Conservation (phyloP, 2,329 filamentous ascomycete genomes). For the Neofusicoccum laricinum region DNA sequence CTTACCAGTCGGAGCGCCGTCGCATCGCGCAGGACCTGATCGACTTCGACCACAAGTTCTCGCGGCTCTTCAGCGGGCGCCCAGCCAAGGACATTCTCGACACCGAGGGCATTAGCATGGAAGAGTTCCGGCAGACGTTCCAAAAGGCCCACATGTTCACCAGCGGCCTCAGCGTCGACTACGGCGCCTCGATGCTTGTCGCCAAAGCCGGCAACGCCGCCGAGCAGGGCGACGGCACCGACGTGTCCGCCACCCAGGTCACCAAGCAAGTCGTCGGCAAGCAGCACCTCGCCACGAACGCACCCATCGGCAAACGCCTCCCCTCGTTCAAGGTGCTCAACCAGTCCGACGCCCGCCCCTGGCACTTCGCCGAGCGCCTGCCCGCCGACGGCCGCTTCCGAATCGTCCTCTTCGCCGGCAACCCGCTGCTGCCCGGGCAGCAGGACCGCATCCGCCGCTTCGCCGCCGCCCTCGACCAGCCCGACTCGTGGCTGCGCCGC, state of each 20-base stretch:
- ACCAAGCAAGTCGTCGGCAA: conserved; percentile 27
- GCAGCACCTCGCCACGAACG: conserved; percentile 44
- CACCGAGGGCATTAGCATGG: conserved; percentile 60
- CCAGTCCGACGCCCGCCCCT: conserved; percentile 55
- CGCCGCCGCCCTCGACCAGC: conserved; percentile 42
- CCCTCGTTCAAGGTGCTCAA: conserved; percentile 59
- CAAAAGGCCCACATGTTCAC: conserved; percentile 60
- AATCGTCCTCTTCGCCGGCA: conserved; percentile 61
- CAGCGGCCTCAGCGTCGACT: conserved; percentile 57
- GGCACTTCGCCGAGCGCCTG: conserved; percentile 58
- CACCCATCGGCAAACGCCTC: conserved; percentile 56
- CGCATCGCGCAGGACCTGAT: conserved; percentile 66
- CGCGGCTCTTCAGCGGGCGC: conserved; percentile 44
- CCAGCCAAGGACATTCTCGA: conserved; percentile 60
- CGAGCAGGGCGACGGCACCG: conserved; percentile 49
- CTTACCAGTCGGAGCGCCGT: conserved; percentile 54
- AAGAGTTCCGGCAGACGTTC: conserved; percentile 61
- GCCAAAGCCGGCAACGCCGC: conserved; percentile 48
- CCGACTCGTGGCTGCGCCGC: conserved; percentile 43
- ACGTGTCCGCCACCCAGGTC: conserved; percentile 30
- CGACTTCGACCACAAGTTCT: conserved; percentile 49
- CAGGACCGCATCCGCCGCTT: conserved; percentile 47
- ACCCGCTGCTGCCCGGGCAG: conserved; percentile 48
- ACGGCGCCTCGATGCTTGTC: conserved; percentile 55
- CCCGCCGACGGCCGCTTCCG: conserved; percentile 58